Base-by-base conservation (phyloP, 2,329 filamentous ascomycete genomes). In the Alternaria postmessia region DNA sequence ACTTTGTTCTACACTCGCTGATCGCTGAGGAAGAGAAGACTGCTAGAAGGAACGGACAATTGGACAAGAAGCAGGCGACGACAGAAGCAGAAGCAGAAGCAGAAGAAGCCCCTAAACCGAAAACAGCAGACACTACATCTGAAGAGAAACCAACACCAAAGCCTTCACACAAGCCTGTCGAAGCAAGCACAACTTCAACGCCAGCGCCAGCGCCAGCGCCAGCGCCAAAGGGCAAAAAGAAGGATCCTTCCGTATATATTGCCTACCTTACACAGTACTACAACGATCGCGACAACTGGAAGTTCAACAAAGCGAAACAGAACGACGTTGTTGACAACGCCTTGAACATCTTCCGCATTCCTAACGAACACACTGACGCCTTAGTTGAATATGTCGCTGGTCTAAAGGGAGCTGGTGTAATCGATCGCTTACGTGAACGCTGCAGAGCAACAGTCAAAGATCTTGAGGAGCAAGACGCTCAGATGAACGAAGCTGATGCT, bases 231-330 rank as follows among this genome's bases (percentile, higher is more conserved):
- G 62, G 70, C 51, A 73, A 76, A 63, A 72, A 78, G 78, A 77
- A 79, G 76, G 84, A 87, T 62, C 79, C 89, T 56, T 84, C 87
- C 47, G 86, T 89, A 14, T 89, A 93, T 59, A 83, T 96, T 16
- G 84, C 87, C 54, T 97, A 97, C 76, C 86, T 97, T 44, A 84
- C 84, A 47, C 88, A 89, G 74, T 97, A 93, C 85, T 85, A 91
- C 79, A 85, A 85, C 56, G 85, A 88, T 62, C 88, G 88, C 59
- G 82, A 85, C 9, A 84, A 83, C 68, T 98, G 94, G 94, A 97
- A 97, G 79, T 98, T 97, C 83, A 96, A 96, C 82, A 97, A 97
- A 81, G 94, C 93, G 69, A 88, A 93, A 74, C 94, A 97, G 79
- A 92, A 89, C 54, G 88, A 92, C 68, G 83, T 97, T 12, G 87